phyloP scores from a whole-genome alignment of 306 rosid genomes.

The Rosa chinensis region DNA sequence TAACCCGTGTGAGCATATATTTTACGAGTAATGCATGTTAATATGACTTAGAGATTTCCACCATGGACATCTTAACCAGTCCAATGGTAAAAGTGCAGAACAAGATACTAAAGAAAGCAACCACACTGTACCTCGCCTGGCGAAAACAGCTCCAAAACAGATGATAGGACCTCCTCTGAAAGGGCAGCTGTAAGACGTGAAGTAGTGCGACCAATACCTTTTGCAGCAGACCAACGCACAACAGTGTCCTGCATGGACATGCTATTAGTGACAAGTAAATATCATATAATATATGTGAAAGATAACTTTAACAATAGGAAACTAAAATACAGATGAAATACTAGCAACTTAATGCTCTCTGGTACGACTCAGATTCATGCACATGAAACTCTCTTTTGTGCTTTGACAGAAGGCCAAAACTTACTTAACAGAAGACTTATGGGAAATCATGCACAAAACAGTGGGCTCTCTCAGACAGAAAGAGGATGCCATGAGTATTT shows the following conservation, averaged over 20 bases:
- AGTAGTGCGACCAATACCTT: conserved; percentile 89
- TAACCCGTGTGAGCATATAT: background rate
- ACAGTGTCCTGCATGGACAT: conserved; percentile 71
- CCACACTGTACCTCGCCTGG: conserved; percentile 72
- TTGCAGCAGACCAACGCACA: conserved; percentile 99
- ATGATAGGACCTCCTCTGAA: conserved; percentile 84
- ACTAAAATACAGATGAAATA: background rate
- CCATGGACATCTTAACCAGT: background rate
- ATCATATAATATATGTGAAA: conserved; percentile 10
- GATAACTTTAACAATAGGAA: conserved; percentile 1
- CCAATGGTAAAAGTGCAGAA: conserved; percentile 3
- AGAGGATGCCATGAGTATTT: background rate
- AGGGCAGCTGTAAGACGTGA: conserved; percentile 77
- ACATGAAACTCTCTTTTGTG: background rate
- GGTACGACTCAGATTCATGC: background rate
- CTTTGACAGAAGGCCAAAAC: background rate
- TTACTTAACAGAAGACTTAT: background rate
- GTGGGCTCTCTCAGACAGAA: background rate
- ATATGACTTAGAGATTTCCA: background rate
- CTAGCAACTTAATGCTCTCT: background rate
- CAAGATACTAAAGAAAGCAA: conserved; percentile 24
- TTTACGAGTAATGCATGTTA: background rate
- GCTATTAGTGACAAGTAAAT: conserved; percentile 23
- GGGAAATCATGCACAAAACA: background rate
- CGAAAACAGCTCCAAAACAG: conserved; percentile 88